Base-by-base conservation (phyloP, 305 asterid species). In the Nicotiana rustica region DNA sequence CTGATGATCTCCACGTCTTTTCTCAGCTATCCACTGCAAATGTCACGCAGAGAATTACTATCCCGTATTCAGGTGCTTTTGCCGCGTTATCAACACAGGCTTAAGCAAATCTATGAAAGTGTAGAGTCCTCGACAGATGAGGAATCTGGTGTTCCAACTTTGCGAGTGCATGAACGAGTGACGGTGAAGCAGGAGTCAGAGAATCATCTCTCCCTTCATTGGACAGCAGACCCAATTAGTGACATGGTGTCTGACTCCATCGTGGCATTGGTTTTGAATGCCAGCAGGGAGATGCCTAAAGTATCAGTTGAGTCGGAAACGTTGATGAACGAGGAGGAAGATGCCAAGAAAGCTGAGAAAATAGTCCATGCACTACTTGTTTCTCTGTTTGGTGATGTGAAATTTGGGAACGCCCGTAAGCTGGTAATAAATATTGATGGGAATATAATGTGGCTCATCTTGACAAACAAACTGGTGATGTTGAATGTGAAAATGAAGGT, bases 161-260 rank as follows among this genome's bases (percentile, higher is more conserved):
- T 96, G 84, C 88, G 82, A 55, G 98, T 96, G 84, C 99, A 96
- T 19, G 98, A 89, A 8, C 84, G 88, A 82, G 99, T 94, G 66
- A 93, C 93, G 1, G 88, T 96, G 85, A 96, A 94, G 82, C 98
- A 88, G 78, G 98, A 96, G 81, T 91, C 99, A 0, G 98, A 93
- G 86, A 90, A 93, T 68, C 99, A 96, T 66, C 81, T 96, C n/a
- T 96, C 99, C 0, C 83, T 96, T 83, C 98, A 94, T 78, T 96
- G 99, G 99, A 25, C 90, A 21, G 99, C 98, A 0, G 99, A 96
- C 81, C 99, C 99, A 1, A 90, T 96, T 75, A 92, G 95, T 82
- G 99, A 96, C 84, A 94, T 96, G 98, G 98, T 96, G 35, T 92
- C 99, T 1, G 98, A 96, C 87, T 96, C 99, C 4, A 84, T 96